Evolutionary conservation across 2,329 filamentous ascomycete species (phyloP), one percentile per base, ranked within the genome.

Genomic region (Gyromitra esculenta): DNA sequence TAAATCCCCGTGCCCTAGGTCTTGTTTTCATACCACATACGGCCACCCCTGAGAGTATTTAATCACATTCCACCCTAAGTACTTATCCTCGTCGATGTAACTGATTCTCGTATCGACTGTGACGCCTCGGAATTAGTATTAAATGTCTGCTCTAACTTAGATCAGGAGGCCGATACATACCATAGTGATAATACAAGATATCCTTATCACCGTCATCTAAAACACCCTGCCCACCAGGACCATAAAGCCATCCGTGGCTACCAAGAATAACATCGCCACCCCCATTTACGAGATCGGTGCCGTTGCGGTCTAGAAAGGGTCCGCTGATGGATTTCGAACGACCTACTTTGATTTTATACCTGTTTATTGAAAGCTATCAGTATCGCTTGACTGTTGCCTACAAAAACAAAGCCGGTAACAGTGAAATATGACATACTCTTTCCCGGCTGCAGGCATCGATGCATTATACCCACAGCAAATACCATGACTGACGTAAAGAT

Each of bases 131-230:
- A 21, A 11, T 60, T 48, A 54, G 60, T 54, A 62, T 15, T 21
- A 18, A 45, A n/a, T 39, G 31, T 7, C 63, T 50, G 9, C 5
- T 18, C 25, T 21, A 5, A 18, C 9, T 18, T 5, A 15, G 11
- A 37, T 5, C 15, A 15, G 15, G 6, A 8, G 9, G 18, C 25
- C 7, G 39, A n/a, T 5, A 56, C 81, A 82, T 78, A 82, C 83
- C 83, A 79, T 90, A 90, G 79, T 90, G 88, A 79, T 90, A 90
- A 81, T 90, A 90, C 5, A 90, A 83, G 5, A 90, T 85, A 86
- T 85, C 1, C 88, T 88, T 18, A 73, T 82, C 0, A 84, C 81
- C 73, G 84, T 83, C 76, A 89, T 88, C 1, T 84, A 83, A 76
- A 1, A 89, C 86, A 56, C 87, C 88, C 82, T 91, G 89, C 50